A percentile compares a stretch with the other conserved stretches of the same genome.
Conservation (phyloP, 495 filamentous ascomycete species). For the Entonaema liquescens region DNA sequence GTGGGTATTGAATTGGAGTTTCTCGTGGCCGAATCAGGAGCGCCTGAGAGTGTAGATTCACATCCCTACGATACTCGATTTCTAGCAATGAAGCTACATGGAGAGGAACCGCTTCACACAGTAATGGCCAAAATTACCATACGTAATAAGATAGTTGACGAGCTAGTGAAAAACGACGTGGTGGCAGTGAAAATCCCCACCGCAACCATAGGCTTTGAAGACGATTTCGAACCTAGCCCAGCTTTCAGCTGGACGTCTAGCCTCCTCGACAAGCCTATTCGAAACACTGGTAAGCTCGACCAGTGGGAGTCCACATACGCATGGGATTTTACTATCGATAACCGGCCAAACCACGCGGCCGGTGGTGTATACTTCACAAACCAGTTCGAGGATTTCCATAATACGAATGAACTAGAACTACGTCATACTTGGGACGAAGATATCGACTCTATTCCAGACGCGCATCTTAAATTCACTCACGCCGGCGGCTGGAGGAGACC, state of each 20-base stretch:
- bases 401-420: too few relatives aligned
- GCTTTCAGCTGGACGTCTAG: slow-evolving; percentile 12
- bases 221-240: background rate
- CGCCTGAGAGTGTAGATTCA: slow-evolving; percentile 3
- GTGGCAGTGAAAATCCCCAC: slow-evolving; percentile 4
- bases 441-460: too few relatives aligned
- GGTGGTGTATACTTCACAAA: too few relatives aligned
- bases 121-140: slow-evolving; percentile 1
- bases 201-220: background rate
- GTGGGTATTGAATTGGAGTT: slow-evolving; percentile 40
- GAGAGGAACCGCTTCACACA: too few relatives aligned
- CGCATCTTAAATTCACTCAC: too few relatives aligned
- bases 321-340: background rate
- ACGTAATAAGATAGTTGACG: slow-evolving; percentile 32
- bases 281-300: too few relatives aligned
- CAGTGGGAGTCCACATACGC: too few relatives aligned
- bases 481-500: background rate
- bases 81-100: background rate
- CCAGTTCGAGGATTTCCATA: too few relatives aligned
- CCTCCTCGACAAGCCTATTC: too few relatives aligned
- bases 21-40: slow-evolving; percentile 3
- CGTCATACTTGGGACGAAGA: too few relatives aligned
- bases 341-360: background rate
- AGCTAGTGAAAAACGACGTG: background rate
- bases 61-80: slow-evolving; percentile 26